These are phyloP conservation scores for Paraconiothyrium sp. DNA, from an alignment of 2,329 filamentous ascomycete species.

Conservation along the genomic window DNA sequence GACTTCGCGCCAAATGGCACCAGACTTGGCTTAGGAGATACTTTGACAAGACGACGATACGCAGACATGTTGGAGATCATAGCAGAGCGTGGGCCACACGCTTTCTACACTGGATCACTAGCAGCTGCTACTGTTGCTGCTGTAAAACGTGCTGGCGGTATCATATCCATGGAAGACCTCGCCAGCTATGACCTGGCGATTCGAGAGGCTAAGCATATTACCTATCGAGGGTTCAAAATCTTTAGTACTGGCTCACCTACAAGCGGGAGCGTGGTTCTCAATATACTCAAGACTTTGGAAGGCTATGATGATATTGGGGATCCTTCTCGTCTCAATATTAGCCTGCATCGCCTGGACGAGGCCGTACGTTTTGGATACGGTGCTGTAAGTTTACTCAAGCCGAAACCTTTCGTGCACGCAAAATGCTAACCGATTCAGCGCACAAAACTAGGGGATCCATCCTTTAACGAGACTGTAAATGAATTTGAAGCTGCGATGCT, in stretches of 20 bases:
- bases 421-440: too few species aligned
- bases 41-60: conserved; percentile 81
- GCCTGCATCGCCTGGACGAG: conserved; percentile 84
- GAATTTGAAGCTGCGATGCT: conserved; percentile 74
- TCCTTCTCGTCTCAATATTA: conserved; percentile 68
- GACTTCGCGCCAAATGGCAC: conserved; percentile 68
- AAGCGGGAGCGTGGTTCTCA: conserved; percentile 79
- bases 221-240: conserved; percentile 72
- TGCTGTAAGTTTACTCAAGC: too few species aligned
- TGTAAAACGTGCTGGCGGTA: conserved; percentile 75
- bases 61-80: conserved; percentile 81
- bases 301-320: conserved; percentile 75
- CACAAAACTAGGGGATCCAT: conserved; percentile 80
- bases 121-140: conserved; percentile 77
- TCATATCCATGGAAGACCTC: conserved; percentile 83
- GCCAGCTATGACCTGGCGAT: conserved; percentile 74
- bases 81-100: conserved; percentile 74
- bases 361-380: conserved; percentile 90
- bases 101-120: conserved; percentile 77
- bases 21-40: conserved; percentile 91
- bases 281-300: conserved; percentile 82
- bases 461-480: conserved; percentile 71
- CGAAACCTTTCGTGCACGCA: too few species aligned
- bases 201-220: conserved; percentile 65
- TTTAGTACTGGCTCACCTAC: conserved; percentile 76